Percentiles rank a stretch among this genome's conserved stretches.
Conservation (phyloP, 768 basidiomycete genomes). For the Tephrocybe sp. region DNA sequence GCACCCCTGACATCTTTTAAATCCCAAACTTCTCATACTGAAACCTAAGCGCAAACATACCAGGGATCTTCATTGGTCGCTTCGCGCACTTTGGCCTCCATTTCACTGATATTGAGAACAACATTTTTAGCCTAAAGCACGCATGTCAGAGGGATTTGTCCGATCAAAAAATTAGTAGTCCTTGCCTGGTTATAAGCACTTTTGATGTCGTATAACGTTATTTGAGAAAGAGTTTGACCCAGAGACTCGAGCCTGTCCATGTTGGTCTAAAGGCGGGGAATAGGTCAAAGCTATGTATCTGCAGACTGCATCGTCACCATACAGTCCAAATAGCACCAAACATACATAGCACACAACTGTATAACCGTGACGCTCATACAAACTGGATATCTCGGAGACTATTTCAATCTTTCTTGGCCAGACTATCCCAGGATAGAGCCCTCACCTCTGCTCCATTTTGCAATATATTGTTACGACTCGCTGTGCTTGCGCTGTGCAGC, state of each 20-base stretch:
- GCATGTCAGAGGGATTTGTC: background rate
- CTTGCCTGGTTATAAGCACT: constrained; percentile 88
- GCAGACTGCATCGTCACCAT: background rate
- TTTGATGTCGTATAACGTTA: constrained; percentile 93
- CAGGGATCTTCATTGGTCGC: constrained; percentile 99
- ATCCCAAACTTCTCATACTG: background rate
- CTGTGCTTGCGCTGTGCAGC: too few species aligned
- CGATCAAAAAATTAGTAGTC: background rate
- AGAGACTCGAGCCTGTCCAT: constrained; percentile 85
- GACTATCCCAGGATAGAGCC: too few species aligned
- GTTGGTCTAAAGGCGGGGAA: constrained; percentile 10
- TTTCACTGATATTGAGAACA: constrained; percentile 94
- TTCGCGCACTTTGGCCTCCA: constrained; percentile 94
- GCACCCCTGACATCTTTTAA: constrained; percentile 63
- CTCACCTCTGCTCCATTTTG: too few species aligned
- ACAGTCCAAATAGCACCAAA: constrained; percentile 8
- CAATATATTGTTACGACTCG: too few species aligned
- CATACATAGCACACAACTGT: too few species aligned
- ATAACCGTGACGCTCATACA: too few species aligned
- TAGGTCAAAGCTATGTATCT: constrained; percentile 3
- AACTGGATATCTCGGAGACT: too few species aligned
- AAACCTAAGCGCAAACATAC: constrained; percentile 38
- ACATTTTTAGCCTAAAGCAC: constrained; percentile 82
- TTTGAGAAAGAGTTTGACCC: constrained; percentile 69
- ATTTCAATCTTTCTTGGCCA: too few species aligned